Conservation (phyloP, 352 stramenopile species). For the Phytophthora citrophthora region DNA sequence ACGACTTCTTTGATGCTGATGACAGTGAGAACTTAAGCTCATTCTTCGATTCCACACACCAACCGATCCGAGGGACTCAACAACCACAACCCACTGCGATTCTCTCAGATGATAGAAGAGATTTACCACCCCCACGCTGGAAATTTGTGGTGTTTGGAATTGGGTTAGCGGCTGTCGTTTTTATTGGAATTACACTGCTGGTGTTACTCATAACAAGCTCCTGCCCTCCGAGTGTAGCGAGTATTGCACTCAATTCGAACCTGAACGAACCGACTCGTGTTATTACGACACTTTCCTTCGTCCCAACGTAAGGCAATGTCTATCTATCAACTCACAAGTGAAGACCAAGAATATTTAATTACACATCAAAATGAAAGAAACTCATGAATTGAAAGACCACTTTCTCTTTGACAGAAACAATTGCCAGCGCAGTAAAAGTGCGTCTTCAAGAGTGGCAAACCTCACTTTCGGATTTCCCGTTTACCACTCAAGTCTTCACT, state of each 20-base stretch:
- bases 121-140: constrained; percentile 15
- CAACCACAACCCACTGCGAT: constrained; percentile 15
- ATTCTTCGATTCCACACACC: constrained; percentile 36
- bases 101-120: constrained; percentile 23
- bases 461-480: constrained; percentile 20
- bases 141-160: constrained; percentile 11
- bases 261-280: constrained; percentile 45
- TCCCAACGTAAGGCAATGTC: not conserved
- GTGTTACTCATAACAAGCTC: constrained; percentile 31
- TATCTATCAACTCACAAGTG: too few species aligned
- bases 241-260: constrained; percentile 48
- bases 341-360: not conserved
- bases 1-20: constrained; percentile 18
- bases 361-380: not conserved
- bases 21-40: constrained; percentile 18
- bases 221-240: constrained; percentile 31
- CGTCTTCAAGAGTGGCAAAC: not conserved
- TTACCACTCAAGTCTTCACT: constrained; percentile 12
- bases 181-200: constrained; percentile 19
- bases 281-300: constrained; percentile 27
- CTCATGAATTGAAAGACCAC: not conserved
- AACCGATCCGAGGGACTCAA: constrained; percentile 29
- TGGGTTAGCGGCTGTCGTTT: constrained; percentile 5
- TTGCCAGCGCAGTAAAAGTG: not conserved
- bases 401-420: not conserved